Conservation (phyloP, 441 rosid species). For the Brassica balearica region DNA sequence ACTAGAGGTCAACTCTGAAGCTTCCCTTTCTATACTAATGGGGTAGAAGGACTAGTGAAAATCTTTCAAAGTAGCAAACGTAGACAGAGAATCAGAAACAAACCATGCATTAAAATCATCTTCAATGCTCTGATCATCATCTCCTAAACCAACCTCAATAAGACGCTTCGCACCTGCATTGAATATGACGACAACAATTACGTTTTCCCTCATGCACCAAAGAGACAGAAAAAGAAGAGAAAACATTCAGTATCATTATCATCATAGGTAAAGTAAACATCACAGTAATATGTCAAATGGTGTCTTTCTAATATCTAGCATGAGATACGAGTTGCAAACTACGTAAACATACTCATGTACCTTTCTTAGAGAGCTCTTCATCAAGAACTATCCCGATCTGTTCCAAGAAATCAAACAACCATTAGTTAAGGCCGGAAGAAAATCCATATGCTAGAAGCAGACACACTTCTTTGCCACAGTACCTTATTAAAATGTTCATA, state of each 20-base stretch:
- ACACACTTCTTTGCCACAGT: constrained; percentile 10
- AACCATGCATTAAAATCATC: constrained; percentile 88
- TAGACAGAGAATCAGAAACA: constrained; percentile 28
- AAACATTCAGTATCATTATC: constrained; percentile 41
- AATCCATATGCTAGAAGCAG: constrained; percentile 11
- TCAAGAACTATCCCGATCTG: constrained; percentile 84
- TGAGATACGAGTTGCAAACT: background rate
- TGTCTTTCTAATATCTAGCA: background rate
- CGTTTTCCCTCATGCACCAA: background rate
- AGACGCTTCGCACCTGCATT: constrained; percentile 78
- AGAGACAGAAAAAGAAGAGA: background rate
- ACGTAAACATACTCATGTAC: constrained; percentile 13
- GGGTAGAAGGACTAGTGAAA: constrained; percentile 26
- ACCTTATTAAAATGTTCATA: constrained; percentile 98
- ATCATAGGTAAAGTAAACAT: constrained; percentile 10
- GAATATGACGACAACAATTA: background rate
- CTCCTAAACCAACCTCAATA: constrained; percentile 82
- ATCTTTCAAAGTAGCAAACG: constrained; percentile 7
- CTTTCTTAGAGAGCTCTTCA: constrained; percentile 51
- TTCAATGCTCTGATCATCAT: constrained; percentile 74
- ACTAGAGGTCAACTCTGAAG: background rate
- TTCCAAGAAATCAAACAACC: background rate
- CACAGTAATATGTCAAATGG: background rate
- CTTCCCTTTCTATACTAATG: constrained; percentile 8
- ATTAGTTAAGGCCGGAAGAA: constrained; percentile 33